Percentiles rank a stretch among this genome's conserved stretches.
phyloP scores from a whole-genome alignment of 2,329 filamentous ascomycete genomes.

The Dothideomycetidae sp. region DNA sequence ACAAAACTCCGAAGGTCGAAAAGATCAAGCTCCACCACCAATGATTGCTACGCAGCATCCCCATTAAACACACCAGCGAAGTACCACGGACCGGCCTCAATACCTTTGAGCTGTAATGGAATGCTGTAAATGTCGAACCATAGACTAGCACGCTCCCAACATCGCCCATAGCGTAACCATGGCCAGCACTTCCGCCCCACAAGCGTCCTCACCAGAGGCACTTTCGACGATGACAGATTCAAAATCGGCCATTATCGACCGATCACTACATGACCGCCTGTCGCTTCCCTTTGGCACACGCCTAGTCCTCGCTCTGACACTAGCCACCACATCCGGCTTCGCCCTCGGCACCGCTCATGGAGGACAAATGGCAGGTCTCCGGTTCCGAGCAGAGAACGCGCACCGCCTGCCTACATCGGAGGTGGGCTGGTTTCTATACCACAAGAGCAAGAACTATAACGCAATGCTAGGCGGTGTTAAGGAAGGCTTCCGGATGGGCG shows the following conservation, averaged over 20 bases:
- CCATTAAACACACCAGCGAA: too few relatives aligned
- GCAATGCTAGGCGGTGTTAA: conserved; percentile 61
- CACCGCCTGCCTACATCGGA: conserved; percentile 76
- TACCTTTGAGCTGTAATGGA: too few relatives aligned
- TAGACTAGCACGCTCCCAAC: too few relatives aligned
- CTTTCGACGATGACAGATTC: too few relatives aligned
- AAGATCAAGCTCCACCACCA: too few relatives aligned
- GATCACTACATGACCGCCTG: conserved; percentile 17
- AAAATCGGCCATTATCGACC: neutral
- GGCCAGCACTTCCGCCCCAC: too few relatives aligned
- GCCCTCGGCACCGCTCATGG: conserved; percentile 22
- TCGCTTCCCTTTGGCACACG: conserved; percentile 21
- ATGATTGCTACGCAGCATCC: too few relatives aligned
- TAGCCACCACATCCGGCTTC: conserved; percentile 18
- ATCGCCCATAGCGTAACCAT: too few relatives aligned
- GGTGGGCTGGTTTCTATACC: conserved; percentile 93
- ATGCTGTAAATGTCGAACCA: too few relatives aligned
- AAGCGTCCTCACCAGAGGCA: too few relatives aligned
- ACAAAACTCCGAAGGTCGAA: too few relatives aligned
- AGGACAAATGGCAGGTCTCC: conserved; percentile 33
- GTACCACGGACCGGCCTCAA: too few relatives aligned
- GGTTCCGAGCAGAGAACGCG: conserved; percentile 90
- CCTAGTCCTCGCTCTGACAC: conserved; percentile 17
- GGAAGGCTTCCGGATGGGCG: conserved; percentile 64
- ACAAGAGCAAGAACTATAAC: conserved; percentile 94